A percentile compares a stretch with the other conserved stretches of the same genome.
These are phyloP conservation scores for Solanum megistacrolobum DNA, from an alignment of 257 asterid species.

Conservation along the genomic window DNA sequence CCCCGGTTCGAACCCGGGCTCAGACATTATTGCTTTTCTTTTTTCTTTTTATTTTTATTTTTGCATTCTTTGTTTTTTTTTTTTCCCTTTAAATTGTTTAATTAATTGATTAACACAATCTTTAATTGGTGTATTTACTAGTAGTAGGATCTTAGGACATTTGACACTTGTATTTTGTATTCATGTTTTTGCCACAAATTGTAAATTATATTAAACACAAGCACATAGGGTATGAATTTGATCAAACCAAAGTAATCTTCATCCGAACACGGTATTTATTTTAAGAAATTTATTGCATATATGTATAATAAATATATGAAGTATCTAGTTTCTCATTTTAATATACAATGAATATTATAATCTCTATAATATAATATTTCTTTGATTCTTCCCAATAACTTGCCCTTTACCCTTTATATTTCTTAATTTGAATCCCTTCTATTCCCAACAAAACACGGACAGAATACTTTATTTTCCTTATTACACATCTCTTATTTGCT, in stretches of 20 bases:
- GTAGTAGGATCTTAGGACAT: too few relatives aligned
- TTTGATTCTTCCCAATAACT: neutral
- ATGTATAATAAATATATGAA: neutral
- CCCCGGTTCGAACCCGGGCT: slow-evolving; percentile 62
- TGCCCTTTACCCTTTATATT: too few relatives aligned
- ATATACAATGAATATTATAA: neutral
- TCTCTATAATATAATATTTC: neutral
- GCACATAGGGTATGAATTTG: neutral
- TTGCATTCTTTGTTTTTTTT: too few relatives aligned
- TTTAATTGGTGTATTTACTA: too few relatives aligned
- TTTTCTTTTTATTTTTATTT: too few relatives aligned
- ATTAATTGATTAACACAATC: too few relatives aligned
- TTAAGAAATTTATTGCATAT: too few relatives aligned
- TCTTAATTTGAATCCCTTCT: too few relatives aligned
- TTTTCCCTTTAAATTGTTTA: too few relatives aligned
- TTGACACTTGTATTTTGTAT: neutral
- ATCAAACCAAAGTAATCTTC: too few relatives aligned
- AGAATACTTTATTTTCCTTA: neutral
- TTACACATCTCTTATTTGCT: neutral
- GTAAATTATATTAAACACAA: neutral
- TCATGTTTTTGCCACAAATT: neutral
- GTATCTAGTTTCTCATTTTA: neutral
- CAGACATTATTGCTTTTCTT: neutral
- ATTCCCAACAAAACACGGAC: too few relatives aligned
- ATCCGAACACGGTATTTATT: neutral